Evolutionary conservation across 139 green algal species (phyloP).

Genomic region (Asterochloris erici): DNA sequence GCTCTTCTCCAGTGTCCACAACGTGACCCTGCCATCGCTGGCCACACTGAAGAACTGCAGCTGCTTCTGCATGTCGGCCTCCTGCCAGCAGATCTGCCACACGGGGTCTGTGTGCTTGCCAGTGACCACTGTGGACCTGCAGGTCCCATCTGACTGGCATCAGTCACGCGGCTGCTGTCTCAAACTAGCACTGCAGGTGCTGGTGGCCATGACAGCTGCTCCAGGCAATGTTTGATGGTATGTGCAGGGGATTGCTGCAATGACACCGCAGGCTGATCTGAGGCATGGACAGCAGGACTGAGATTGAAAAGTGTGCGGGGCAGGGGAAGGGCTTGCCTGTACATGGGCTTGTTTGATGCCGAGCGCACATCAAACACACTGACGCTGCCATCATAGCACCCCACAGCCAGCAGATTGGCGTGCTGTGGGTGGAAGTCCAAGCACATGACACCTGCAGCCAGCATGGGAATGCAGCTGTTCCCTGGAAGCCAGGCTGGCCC

Average conservation of each 20-base stretch:
- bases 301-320: no score
- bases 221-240: no score
- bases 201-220: no score
- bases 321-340: not conserved
- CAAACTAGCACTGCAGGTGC: no score
- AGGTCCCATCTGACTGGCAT: conserved; percentile 18
- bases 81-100: conserved; percentile 77
- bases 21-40: conserved; percentile 72
- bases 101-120: conserved; percentile 88
- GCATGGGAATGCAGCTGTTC: no score
- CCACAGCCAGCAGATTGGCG: conserved; percentile 78
- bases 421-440: conserved; percentile 87
- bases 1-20: conserved; percentile 84
- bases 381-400: conserved; percentile 83
- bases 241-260: no score
- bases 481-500: no score
- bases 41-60: conserved; percentile 37
- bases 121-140: conserved; percentile 52
- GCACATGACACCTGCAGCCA: conserved; percentile 71
- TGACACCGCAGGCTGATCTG: no score
- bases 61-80: conserved; percentile 9
- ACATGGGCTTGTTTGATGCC: conserved; percentile 5
- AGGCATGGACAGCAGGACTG: no score
- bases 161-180: no score
- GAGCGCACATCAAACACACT: conserved; percentile 63